phyloP scores from a whole-genome alignment of 192 early-diverging fungal species.

The Coemansia sp. region DNA sequence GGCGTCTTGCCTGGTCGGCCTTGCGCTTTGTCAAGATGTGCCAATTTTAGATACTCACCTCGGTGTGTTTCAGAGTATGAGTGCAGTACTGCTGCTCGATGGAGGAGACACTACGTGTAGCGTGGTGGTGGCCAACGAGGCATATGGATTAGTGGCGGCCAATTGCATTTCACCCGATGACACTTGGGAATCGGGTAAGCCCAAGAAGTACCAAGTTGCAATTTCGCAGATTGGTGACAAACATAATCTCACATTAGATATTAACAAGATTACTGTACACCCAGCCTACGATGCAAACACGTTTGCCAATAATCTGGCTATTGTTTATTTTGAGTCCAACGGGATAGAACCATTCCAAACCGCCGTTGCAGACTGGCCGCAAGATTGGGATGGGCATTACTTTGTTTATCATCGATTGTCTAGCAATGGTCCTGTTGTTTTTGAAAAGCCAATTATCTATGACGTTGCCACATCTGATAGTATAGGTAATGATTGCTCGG shows the following conservation, averaged over 20 bases:
- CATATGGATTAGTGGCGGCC: conserved; percentile 29
- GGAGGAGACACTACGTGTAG: conserved; percentile 14
- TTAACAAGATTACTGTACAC: conserved; percentile 12
- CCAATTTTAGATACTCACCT: neutral
- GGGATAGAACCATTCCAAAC: neutral
- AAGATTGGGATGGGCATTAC: conserved; percentile 15
- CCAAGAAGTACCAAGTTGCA: conserved; percentile 2
- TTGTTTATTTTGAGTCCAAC: conserved; percentile 13
- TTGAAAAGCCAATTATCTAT: conserved; percentile 3
- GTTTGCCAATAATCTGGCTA: conserved; percentile 37
- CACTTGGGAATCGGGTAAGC: neutral
- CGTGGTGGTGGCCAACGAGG: conserved; percentile 16
- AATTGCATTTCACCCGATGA: conserved; percentile 16
- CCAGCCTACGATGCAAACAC: conserved; percentile 20
- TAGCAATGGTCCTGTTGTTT: neutral
- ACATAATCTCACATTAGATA: neutral
- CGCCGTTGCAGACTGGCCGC: conserved; percentile 13
- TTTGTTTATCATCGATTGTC: conserved; percentile 18
- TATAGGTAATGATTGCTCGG: conserved; percentile 1
- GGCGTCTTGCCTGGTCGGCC: neutral
- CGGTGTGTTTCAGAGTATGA: neutral
- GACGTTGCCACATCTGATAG: neutral
- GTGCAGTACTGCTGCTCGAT: neutral
- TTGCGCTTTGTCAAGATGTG: neutral
- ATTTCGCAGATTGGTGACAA: conserved; percentile 6